Percentiles rank a stretch among this genome's conserved stretches.
These are phyloP conservation scores for Ehretia macrophylla DNA, from an alignment of 257 asterid genomes.

Conservation along the genomic window DNA sequence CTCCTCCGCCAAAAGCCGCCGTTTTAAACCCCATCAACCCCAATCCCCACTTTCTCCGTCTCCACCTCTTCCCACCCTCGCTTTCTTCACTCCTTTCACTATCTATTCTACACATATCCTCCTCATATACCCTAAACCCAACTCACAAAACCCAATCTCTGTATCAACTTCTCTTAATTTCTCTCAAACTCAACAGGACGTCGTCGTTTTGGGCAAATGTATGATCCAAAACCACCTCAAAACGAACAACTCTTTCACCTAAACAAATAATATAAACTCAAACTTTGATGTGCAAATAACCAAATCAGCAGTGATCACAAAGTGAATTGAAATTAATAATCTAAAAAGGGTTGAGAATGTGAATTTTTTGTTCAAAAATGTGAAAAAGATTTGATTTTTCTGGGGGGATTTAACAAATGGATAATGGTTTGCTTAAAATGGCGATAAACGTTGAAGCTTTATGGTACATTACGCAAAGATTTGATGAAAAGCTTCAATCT, in stretches of 20 bases:
- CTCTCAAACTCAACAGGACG: neutral
- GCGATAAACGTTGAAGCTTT: slow-evolving; percentile 4
- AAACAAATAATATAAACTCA: neutral
- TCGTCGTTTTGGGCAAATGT: slow-evolving; percentile 2
- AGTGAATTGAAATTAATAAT: neutral
- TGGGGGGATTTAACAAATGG: neutral
- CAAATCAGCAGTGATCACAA: too few species aligned
- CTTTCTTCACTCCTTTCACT: slow-evolving; percentile 32
- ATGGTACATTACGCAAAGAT: neutral
- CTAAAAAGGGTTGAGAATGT: neutral
- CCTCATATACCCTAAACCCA: slow-evolving; percentile 20
- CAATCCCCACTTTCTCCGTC: slow-evolving; percentile 57
- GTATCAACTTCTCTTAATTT: neutral
- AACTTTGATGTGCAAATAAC: too few species aligned
- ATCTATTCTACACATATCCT: slow-evolving; percentile 50
- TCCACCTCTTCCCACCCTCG: slow-evolving; percentile 46
- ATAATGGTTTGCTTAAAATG: neutral
- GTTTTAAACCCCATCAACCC: slow-evolving; percentile 62
- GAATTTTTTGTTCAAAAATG: too few species aligned
- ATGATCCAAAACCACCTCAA: slow-evolving; percentile 12
- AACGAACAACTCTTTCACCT: neutral
- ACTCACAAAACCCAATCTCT: neutral
- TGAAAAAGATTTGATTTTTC: neutral
- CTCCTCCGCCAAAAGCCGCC: slow-evolving; percentile 45
- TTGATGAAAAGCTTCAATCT: slow-evolving; percentile 12